Conservation (phyloP, 768 basidiomycete species). For the Fibroporia radiculosa region DNA sequence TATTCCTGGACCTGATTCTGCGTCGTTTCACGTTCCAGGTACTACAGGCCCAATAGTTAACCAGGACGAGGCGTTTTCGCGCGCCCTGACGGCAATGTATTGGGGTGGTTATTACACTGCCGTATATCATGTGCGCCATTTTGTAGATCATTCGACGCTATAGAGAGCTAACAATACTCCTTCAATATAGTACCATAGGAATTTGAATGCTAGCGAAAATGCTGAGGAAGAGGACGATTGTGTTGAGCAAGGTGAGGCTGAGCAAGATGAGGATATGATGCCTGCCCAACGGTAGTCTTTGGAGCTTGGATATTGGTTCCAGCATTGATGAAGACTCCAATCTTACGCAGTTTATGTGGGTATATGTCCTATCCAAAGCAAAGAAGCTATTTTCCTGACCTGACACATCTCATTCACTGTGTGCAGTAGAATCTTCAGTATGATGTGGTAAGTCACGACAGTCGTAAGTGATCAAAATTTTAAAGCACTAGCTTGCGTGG, state of each 20-base stretch:
- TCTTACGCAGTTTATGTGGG: no score
- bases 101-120: constrained; percentile 88
- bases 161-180: background rate
- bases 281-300: constrained; percentile 13
- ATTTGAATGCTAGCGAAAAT: constrained; percentile 1
- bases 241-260: constrained; percentile 20
- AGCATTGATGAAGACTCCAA: no score
- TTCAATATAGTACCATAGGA: constrained; percentile 8
- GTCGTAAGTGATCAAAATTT: no score
- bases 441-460: no score
- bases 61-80: constrained; percentile 70
- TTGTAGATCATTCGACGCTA: background rate
- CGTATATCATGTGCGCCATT: constrained; percentile 60
- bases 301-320: background rate
- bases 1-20: constrained; percentile 12
- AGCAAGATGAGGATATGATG: constrained; percentile 12
- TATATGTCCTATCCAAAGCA: no score
- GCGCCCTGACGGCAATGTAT: constrained; percentile 74
- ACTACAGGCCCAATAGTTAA: constrained; percentile 35
- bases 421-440: no score
- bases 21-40: constrained; percentile 22
- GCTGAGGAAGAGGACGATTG: constrained; percentile 25
- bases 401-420: no score
- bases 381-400: no score
- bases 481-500: no score